phyloP scores from a whole-genome alignment of 352 stramenopile species.

The Pythium dissotocum region DNA sequence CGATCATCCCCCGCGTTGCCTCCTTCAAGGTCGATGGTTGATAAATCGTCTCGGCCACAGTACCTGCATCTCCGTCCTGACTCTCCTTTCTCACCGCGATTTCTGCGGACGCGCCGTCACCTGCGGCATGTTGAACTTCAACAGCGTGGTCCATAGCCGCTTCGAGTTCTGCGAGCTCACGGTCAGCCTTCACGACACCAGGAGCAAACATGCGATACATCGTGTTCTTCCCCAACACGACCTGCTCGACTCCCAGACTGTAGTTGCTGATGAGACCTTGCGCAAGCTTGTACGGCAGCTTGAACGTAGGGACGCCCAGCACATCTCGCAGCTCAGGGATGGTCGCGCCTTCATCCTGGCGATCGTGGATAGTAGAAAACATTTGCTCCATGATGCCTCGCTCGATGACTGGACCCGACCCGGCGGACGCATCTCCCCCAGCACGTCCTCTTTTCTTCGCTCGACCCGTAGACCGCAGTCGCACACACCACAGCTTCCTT shows the following conservation, averaged over 20 bases:
- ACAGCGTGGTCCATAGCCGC: slow-evolving; percentile 8
- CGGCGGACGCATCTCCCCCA: not conserved
- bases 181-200: slow-evolving; percentile 17
- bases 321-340: slow-evolving; percentile 81
- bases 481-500: slow-evolving; percentile 80
- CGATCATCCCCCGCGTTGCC: slow-evolving; percentile 48
- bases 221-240: slow-evolving; percentile 76
- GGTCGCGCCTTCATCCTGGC: slow-evolving; percentile 51
- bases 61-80: not conserved
- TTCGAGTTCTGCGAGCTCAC: slow-evolving; percentile 9
- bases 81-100: not conserved
- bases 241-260: slow-evolving; percentile 73
- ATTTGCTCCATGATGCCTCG: slow-evolving; percentile 84
- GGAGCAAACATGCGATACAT: slow-evolving; percentile 86
- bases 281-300: slow-evolving; percentile 78
- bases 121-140: not conserved
- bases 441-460: slow-evolving; percentile 7
- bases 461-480: slow-evolving; percentile 34
- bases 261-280: slow-evolving; percentile 83
- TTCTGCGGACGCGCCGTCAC: not conserved
- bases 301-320: slow-evolving; percentile 80
- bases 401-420: slow-evolving; percentile 53
- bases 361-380: slow-evolving; percentile 56
- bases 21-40: slow-evolving; percentile 65
- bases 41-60: slow-evolving; percentile 8